Base-by-base conservation (phyloP, 805 yeast genomes). In the Candida boleticola region DNA sequence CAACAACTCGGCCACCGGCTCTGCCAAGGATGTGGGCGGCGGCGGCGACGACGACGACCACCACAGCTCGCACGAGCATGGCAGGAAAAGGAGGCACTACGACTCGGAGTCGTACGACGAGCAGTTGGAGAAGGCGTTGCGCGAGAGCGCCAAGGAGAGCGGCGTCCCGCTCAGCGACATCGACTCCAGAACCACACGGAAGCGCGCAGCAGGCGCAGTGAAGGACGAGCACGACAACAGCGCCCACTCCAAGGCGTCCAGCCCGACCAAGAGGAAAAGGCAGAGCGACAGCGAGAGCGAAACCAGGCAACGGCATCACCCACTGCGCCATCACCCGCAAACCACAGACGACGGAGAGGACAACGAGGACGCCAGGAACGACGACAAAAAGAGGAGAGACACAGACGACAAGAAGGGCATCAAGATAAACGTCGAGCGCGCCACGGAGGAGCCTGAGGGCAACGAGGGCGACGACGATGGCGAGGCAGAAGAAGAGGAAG, bases 101-200 rank as follows among this genome's bases (percentile, higher is more conserved):
- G 67, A 64, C 41, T 16, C 32, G 5, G 68, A 58, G 19, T 47
- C 49, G 7, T 69, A 63, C 43, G 74, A 68, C 41, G 74, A 61
- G 42, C 73, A 67, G 50, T 60, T 69, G 39, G 71, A 68, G 38
- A 67, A 71, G 44, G 83, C 82, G 0, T 60, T 79, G 29, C 73
- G 79, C 43, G 83, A 79, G 54, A 75, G 81, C 52, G 82, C 80
- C 13, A 67, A 70, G 45, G 82, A 76, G 42, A 66, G 71, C 39
- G 77, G 63, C 9, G 40, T 52, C 13, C 44, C 45, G 21, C 29
- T 40, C 17, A 43, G 43, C 11, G 29, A 36, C 18, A 46, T 42
- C 13, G 42, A 38, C 21, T n/a, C 42, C 11, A 35, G 39, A 13
- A 13, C 29, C n/a, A 23, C 22, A 13, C 21, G 39, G 14, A 36